phyloP scores from a whole-genome alignment of 257 asterid genomes.

The Ballota nigra region DNA sequence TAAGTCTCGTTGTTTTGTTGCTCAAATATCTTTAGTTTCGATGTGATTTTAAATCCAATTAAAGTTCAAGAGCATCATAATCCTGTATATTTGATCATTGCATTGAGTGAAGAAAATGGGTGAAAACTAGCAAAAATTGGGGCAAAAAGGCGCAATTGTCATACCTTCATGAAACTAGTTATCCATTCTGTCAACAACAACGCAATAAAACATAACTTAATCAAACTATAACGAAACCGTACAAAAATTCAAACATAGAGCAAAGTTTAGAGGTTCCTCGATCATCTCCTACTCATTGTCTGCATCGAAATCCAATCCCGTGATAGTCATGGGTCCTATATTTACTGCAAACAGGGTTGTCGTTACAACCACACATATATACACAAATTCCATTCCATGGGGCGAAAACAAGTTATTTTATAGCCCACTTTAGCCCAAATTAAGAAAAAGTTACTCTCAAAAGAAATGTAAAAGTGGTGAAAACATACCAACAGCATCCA shows the following conservation, averaged over 20 bases:
- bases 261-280: not conserved
- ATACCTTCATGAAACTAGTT: too few species aligned
- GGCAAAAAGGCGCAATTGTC: too few species aligned
- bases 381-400: not conserved
- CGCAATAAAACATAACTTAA: not conserved
- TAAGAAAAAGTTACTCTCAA: constrained; percentile 10
- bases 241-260: not conserved
- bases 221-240: not conserved
- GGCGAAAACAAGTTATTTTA: not conserved
- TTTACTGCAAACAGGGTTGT: constrained; percentile 59
- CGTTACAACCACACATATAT: too few species aligned
- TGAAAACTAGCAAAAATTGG: too few species aligned
- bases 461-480: not conserved
- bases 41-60: too few species aligned
- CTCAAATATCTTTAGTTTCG: too few species aligned
- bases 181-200: not conserved
- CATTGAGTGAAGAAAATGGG: too few species aligned
- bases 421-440: not conserved
- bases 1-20: not conserved
- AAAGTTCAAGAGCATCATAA: too few species aligned
- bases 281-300: constrained; percentile 40
- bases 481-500: constrained; percentile 83
- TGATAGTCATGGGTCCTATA: constrained; percentile 76
- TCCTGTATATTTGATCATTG: too few species aligned
- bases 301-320: constrained; percentile 59